phyloP scores from a whole-genome alignment of 208 protist species.

The Leishmania aethiopica region DNA sequence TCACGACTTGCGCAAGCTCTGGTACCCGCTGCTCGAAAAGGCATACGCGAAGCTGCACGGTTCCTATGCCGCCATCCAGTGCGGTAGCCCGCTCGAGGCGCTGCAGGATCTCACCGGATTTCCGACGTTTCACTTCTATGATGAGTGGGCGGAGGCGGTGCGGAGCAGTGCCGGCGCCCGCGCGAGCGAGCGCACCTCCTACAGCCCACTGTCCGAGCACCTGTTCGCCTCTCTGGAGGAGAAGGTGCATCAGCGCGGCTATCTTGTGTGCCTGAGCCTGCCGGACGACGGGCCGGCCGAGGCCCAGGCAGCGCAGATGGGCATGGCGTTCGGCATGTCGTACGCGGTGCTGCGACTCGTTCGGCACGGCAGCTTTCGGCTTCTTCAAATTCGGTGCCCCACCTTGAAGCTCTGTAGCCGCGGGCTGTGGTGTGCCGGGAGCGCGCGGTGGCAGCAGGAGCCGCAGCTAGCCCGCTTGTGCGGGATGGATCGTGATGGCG shows the following conservation, averaged over 20 bases:
- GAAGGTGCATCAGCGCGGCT: constrained; percentile 22
- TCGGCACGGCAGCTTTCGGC: constrained; percentile 22
- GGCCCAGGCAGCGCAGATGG: constrained; percentile 15
- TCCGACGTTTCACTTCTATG: constrained; percentile 49
- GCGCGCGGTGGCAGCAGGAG: constrained; percentile 40
- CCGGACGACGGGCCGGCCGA: constrained; percentile 38
- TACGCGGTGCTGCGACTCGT: constrained; percentile 45
- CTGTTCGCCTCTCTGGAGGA: constrained; percentile 27
- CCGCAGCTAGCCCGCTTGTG: constrained; percentile 32
- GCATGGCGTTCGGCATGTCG: constrained; percentile 45
- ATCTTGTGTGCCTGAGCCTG: constrained; percentile 44
- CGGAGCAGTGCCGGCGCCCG: background rate
- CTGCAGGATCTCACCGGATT: constrained; percentile 68
- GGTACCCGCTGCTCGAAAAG: constrained; percentile 83
- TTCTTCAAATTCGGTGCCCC: constrained; percentile 45
- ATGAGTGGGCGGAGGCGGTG: constrained; percentile 37
- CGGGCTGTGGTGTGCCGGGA: constrained; percentile 39
- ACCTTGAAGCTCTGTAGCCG: constrained; percentile 25
- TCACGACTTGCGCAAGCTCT: constrained; percentile 63
- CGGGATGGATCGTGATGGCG: constrained; percentile 27
- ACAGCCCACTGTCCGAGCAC: constrained; percentile 25
- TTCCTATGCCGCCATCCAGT: constrained; percentile 69
- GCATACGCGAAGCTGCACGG: constrained; percentile 86
- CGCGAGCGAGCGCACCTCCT: background rate
- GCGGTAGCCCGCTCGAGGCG: constrained; percentile 55